Percentiles rank a stretch among this genome's conserved stretches.
Conservation (phyloP, 2,329 filamentous ascomycete genomes). For the Metarhizium robertsii region DNA sequence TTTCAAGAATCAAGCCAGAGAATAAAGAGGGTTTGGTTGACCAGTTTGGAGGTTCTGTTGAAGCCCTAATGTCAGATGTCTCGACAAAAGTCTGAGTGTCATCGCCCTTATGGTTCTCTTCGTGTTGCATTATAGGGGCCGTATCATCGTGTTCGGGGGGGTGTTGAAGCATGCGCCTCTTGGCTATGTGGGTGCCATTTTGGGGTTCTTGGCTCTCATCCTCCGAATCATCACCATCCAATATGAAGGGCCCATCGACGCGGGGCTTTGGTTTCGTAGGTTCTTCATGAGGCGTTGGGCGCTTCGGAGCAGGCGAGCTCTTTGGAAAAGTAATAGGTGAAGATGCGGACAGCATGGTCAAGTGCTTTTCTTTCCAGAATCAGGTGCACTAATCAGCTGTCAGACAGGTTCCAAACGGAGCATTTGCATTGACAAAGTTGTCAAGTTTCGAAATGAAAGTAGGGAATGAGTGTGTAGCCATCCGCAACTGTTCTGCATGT, state of each 20-base stretch:
- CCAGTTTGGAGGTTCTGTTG: slow-evolving; percentile 9
- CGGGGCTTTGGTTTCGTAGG: slow-evolving; percentile 24
- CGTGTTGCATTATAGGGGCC: slow-evolving; percentile 3
- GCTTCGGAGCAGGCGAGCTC: slow-evolving; percentile 34
- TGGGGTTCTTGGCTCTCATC: slow-evolving; percentile 11
- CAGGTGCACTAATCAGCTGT: not conserved
- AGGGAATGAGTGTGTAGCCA: not conserved
- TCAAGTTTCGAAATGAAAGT: not conserved
- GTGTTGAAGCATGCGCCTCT: slow-evolving; percentile 23
- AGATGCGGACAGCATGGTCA: slow-evolving; percentile 47
- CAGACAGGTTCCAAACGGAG: not conserved
- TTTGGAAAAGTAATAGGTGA: slow-evolving; percentile 48
- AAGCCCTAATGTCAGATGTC: not conserved
- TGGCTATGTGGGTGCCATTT: slow-evolving; percentile 13
- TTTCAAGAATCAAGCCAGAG: slow-evolving; percentile 16
- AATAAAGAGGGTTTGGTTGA: slow-evolving; percentile 17
- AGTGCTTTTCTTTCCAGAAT: not conserved
- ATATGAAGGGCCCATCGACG: slow-evolving; percentile 27
- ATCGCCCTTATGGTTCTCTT: not conserved
- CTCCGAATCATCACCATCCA: slow-evolving; percentile 28
- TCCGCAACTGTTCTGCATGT: not conserved
- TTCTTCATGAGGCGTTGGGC: slow-evolving; percentile 25
- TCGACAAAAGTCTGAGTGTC: not conserved
- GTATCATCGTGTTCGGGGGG: slow-evolving; percentile 5
- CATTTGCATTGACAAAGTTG: not conserved